phyloP scores from a whole-genome alignment of 371 early-diverging fungal species.

The Polyrhizophydium stewartii region DNA sequence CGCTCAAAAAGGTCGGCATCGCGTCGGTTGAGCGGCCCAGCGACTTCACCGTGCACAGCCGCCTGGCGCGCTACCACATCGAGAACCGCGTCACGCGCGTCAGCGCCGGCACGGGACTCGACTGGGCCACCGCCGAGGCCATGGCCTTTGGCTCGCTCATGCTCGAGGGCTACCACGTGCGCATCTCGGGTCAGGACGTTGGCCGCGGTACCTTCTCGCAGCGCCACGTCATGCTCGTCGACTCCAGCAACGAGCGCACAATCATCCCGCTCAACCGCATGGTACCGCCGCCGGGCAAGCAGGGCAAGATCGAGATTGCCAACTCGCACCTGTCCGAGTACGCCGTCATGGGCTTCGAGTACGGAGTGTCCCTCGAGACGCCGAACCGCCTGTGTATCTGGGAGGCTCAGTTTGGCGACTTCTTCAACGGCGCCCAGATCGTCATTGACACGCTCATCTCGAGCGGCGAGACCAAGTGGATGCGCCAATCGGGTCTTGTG shows the following conservation, averaged over 20 bases:
- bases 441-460: constrained; percentile 89
- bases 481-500: constrained; percentile 82
- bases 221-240: constrained; percentile 86
- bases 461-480: constrained; percentile 92
- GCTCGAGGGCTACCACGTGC: constrained; percentile 71
- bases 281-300: constrained; percentile 5
- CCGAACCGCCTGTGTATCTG: constrained; percentile 84
- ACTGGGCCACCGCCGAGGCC: constrained; percentile 97
- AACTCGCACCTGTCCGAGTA: constrained; percentile 88
- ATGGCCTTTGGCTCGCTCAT: constrained; percentile 89
- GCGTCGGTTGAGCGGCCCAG: constrained; percentile 66
- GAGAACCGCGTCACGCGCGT: constrained; percentile 70
- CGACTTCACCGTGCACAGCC: constrained; percentile 45
- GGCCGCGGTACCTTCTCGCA: constrained; percentile 97
- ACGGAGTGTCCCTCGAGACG: constrained; percentile 84
- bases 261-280: constrained; percentile 72
- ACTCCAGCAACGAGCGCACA: constrained; percentile 67
- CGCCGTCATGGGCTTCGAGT: constrained; percentile 94
- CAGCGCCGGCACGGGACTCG: constrained; percentile 66
- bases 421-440: constrained; percentile 94
- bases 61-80: constrained; percentile 85
- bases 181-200: constrained; percentile 96
- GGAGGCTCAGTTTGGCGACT: constrained; percentile 99
- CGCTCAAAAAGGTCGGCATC: constrained; percentile 62
- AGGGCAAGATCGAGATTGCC: constrained; percentile 75